Evolutionary conservation across 257 asterid species (phyloP).

Genomic region (Forsythia suspensa): DNA sequence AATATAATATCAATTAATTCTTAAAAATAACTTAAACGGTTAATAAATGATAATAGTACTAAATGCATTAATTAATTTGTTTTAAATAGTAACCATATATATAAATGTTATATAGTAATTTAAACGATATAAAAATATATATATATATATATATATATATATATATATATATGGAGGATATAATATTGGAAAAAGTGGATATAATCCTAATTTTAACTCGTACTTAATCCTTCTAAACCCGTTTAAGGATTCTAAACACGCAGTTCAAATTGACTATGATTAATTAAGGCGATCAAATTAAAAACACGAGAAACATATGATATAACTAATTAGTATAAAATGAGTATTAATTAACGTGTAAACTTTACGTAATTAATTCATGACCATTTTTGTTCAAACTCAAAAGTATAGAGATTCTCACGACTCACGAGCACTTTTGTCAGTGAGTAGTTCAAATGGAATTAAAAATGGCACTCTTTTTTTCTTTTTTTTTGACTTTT

Average conservation of each 20-base stretch:
- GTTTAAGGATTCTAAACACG: not conserved
- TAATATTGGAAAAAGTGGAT: too few species aligned
- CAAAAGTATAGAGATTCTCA: not conserved
- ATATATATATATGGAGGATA: too few species aligned
- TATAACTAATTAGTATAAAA: slow-evolving; percentile 2
- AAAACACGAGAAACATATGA: slow-evolving; percentile 19
- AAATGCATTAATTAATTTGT: too few species aligned
- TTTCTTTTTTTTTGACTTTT: not conserved
- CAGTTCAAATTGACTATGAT: not conserved
- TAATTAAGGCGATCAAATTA: not conserved
- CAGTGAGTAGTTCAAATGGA: not conserved
- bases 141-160: too few species aligned
- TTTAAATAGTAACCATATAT: too few species aligned
- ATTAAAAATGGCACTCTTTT: not conserved
- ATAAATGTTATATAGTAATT: too few species aligned
- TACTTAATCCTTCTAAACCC: too few species aligned
- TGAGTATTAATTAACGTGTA: not conserved
- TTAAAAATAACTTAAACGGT: too few species aligned
- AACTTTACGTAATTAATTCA: not conserved
- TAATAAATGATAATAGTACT: too few species aligned
- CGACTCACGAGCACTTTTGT: not conserved
- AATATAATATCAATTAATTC: too few species aligned
- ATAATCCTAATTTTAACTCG: too few species aligned
- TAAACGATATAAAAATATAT: too few species aligned
- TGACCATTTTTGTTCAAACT: not conserved